Evolutionary conservation across 805 yeast species (phyloP).

Genomic region (Kluyveromyces nonfermentans): DNA sequence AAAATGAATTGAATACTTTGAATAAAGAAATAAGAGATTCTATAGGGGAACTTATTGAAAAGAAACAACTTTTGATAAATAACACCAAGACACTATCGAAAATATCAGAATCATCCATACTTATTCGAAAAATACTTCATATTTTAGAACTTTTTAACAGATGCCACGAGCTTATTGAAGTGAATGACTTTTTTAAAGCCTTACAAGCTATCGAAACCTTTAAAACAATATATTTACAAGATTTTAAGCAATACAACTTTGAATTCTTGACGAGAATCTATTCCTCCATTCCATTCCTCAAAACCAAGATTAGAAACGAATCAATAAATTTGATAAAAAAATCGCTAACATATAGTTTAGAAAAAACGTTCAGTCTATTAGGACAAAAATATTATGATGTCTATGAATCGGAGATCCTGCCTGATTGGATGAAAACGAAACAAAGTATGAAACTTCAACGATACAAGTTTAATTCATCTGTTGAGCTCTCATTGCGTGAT

Average conservation of each 20-base stretch:
- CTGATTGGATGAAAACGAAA: slow-evolving; percentile 54
- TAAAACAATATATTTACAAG: slow-evolving; percentile 57
- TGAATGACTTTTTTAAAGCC: slow-evolving; percentile 74
- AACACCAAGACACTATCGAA: slow-evolving; percentile 55
- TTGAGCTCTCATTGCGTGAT: slow-evolving; percentile 68
- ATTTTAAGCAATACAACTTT: slow-evolving; percentile 59
- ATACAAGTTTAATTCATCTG: slow-evolving; percentile 72
- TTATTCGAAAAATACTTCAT: slow-evolving; percentile 64
- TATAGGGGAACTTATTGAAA: slow-evolving; percentile 53
- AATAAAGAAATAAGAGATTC: slow-evolving; percentile 51
- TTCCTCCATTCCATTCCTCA: slow-evolving; percentile 67
- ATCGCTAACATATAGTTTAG: slow-evolving; percentile 54
- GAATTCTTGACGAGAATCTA: slow-evolving; percentile 57
- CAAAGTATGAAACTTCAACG: slow-evolving; percentile 36
- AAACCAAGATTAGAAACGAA: slow-evolving; percentile 63
- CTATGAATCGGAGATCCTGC: slow-evolving; percentile 49
- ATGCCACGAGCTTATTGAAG: slow-evolving; percentile 69
- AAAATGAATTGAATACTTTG: slow-evolving; percentile 46
- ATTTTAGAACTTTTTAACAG: slow-evolving; percentile 80
- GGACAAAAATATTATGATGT: slow-evolving; percentile 37
- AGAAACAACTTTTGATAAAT: slow-evolving; percentile 50
- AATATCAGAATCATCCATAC: slow-evolving; percentile 60
- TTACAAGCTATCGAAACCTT: slow-evolving; percentile 73
- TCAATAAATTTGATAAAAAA: slow-evolving; percentile 55
- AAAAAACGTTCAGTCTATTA: slow-evolving; percentile 42